Evolutionary conservation across 2,329 filamentous ascomycete species (phyloP), one percentile per base, ranked within the genome.

Genomic region (Diplodia scrobiculata): DNA sequence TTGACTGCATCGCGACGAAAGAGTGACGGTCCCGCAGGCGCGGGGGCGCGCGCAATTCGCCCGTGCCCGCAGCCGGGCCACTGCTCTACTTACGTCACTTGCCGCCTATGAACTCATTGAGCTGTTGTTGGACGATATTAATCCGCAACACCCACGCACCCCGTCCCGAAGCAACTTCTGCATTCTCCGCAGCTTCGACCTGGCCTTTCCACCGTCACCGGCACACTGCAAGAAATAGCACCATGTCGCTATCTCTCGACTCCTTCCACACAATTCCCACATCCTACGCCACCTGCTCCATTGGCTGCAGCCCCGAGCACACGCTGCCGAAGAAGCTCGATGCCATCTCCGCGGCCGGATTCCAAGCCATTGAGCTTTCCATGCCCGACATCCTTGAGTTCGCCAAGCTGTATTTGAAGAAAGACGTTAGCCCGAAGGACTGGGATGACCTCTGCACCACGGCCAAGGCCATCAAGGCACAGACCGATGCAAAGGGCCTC

Each of bases 301-400:
- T 87, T 27, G 82, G 82, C 52, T 78, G 77, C 78, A 68, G 76
- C 75, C 65, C 76, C 68, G 68, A 77, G 68, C 82, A 84, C 67
- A 85, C 83, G 1, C 81, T 90, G 0, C 84, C 84, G 47, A 79
- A 84, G 51, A 89, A 88, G 69, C 80, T 90, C 11, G 77, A 83
- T 51, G 86, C 87, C 50, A 86, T 92, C 69, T 80, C 86, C n/a
- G 78, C 79, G 0, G 87, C 85, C 1, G 88, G 87, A 2, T 91
- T 92, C 74, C 78, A 82, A 11, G 89, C 83, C 14, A 87, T 93
- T 67, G 91, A 93, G 76, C 84, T 93, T 7, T 87, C 87, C 0
- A 91, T 92, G 78, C 88, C 89, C 0, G 89, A 93, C 70, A 84
- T 94, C 2, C 75, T 89, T 11, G 78, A 83, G 5, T 91, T 89